Percentiles rank a stretch among this genome's conserved stretches.
These are phyloP conservation scores for Goffeauzyma gilvescens DNA, from an alignment of 768 basidiomycete genomes.

Conservation along the genomic window DNA sequence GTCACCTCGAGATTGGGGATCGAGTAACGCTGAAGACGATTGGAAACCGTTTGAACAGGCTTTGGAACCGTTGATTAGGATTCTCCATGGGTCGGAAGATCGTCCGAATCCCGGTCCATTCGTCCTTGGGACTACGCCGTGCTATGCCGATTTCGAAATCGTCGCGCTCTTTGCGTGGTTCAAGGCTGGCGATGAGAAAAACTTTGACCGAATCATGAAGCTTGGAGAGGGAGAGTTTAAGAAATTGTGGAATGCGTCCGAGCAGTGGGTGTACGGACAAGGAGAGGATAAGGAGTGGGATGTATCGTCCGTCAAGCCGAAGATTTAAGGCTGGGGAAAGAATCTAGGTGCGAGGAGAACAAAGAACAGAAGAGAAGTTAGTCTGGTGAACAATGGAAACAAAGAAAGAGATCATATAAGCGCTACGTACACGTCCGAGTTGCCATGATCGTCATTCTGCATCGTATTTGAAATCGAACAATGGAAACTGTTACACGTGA, in stretches of 20 bases:
- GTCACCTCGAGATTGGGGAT: background rate
- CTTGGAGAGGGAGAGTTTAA: conserved; percentile 1
- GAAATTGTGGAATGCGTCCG: conserved; percentile 1
- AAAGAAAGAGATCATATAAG: too few species aligned
- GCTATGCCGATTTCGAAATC: conserved; percentile 7
- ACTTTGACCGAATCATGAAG: conserved; percentile 1
- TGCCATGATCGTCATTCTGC: too few species aligned
- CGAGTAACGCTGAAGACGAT: conserved; percentile 2
- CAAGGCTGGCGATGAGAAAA: background rate
- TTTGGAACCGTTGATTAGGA: background rate
- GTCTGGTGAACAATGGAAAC: too few species aligned
- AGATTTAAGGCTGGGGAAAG: too few species aligned
- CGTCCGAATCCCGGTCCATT: conserved; percentile 5
- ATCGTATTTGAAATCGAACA: too few species aligned
- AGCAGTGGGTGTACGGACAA: conserved; percentile 5
- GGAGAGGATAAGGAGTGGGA: conserved; percentile 5
- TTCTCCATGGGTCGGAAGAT: too few species aligned
- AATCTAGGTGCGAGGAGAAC: too few species aligned
- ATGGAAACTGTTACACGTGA: too few species aligned
- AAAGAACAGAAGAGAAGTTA: too few species aligned
- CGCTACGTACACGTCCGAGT: too few species aligned
- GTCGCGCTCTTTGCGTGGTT: conserved; percentile 6
- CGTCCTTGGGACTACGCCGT: conserved; percentile 2
- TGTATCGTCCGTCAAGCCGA: background rate
- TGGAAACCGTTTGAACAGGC: background rate